Evolutionary conservation across 2,329 filamentous ascomycete genomes (phyloP), one percentile per base, ranked within the genome.

Genomic region (Grosmannia penicillata): DNA sequence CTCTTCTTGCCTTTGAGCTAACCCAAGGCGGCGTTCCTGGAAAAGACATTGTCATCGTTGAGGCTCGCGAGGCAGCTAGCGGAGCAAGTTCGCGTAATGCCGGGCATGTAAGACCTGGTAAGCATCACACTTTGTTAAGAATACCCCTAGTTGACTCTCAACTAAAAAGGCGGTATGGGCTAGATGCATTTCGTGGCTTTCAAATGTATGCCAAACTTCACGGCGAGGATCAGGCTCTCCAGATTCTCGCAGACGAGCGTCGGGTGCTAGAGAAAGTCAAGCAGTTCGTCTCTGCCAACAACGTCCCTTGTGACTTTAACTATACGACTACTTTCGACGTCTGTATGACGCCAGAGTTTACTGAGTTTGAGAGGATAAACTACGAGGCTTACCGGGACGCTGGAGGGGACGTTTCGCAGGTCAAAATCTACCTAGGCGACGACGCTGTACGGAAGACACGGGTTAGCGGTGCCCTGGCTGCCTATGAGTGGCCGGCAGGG

Each of bases 401-500:
- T 15, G 62, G 63, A 2, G 63, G 63, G 1, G 60, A 66, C 44
- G 51, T 60, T 4, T 60, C 57, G 7, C 58, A 63, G 39, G 53
- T 65, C 37, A 54, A 50, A 29, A 54, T 56, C 39, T 59, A 58
- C 38, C 47, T 56, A 24, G 60, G 56, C 15, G 50, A 58, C n/a
- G 57, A 62, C 33, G 61, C 62, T 4, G 48, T 46, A 33, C 32
- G 33, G 8, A 54, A 49, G 39, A 65, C 62, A 0, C 52, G 58
- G 22, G 52, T 66, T 6, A 36, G 47, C 4, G 49, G 49, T 2
- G 58, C 59, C 0, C 38, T 65, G 10, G 55, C 59, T n/a, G 65
- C 64, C 8, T 68, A 68, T 42, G 63, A 67, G 44, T 68, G 65
- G 65, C 60, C 63, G 4, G 65, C 63, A 13, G 65, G 60, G 4